phyloP scores from a whole-genome alignment of 805 yeast genomes.

The Vanderwaltozyma verrucispora region DNA sequence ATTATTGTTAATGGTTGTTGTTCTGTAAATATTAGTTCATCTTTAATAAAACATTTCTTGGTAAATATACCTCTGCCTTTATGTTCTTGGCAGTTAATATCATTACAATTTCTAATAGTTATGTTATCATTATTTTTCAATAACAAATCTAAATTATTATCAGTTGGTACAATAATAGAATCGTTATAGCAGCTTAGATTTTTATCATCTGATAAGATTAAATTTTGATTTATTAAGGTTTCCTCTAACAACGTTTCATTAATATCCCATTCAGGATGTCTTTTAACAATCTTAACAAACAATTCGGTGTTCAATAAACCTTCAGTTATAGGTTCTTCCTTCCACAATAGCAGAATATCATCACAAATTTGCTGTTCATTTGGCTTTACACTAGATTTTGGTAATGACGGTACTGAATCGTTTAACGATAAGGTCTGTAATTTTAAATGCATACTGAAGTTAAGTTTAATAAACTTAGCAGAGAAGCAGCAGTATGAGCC shows the following conservation, averaged over 20 bases:
- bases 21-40: constrained; percentile 53
- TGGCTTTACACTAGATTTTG: constrained; percentile 32
- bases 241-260: constrained; percentile 47
- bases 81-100: constrained; percentile 1
- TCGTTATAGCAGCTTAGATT: constrained; percentile 42
- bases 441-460: constrained; percentile 1
- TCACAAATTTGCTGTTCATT: constrained; percentile 49
- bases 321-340: constrained; percentile 53
- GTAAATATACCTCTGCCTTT: constrained; percentile 36
- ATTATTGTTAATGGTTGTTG: constrained; percentile 44
- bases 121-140: not conserved
- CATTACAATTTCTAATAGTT: not conserved
- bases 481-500: too few relatives aligned
- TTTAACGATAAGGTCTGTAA: constrained; percentile 21
- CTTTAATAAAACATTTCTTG: constrained; percentile 35
- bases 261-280: constrained; percentile 53
- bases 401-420: constrained; percentile 8
- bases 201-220: constrained; percentile 34
- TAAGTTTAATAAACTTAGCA: too few relatives aligned
- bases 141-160: too few relatives aligned
- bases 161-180: constrained; percentile 27
- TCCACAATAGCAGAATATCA: constrained; percentile 57
- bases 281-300: constrained; percentile 37
- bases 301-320: constrained; percentile 45
- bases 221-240: constrained; percentile 45